Evolutionary conservation across 23 red algal genomes (phyloP), one percentile per base, ranked within the genome.

Genomic region (Gracilaria domingensis): DNA sequence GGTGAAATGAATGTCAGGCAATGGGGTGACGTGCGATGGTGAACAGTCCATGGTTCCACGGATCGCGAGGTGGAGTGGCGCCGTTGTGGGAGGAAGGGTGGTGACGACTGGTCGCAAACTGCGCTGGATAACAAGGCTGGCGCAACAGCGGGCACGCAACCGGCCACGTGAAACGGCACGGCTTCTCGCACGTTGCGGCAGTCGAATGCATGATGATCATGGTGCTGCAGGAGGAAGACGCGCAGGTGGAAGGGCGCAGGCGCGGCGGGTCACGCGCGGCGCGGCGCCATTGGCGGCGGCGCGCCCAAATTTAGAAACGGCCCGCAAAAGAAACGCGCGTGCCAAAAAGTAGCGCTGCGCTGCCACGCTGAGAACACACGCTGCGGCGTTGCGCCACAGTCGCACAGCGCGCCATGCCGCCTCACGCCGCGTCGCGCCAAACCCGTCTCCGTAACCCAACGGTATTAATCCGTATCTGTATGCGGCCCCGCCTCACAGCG

Each of bases 231-330:
- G n/a, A n/a, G n/a, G n/a, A n/a, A n/a, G n/a, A n/a, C n/a, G n/a
- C n/a, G n/a, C n/a, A n/a, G n/a, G n/a, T n/a, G n/a, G n/a, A n/a
- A n/a, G n/a, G n/a, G 42, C 42, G 42, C 42, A 45, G 42, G 42
- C 42, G 42, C 42, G n/a, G n/a, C n/a, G n/a, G 45, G 45, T 48
- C 51, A 20, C 51, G 17, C 51, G 17, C 14, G 17, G 13, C 1
- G 51, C 1, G 11, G 51, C 51, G 51, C 51, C 9, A 55, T n/a
- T n/a, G n/a, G n/a, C n/a, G n/a, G n/a, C n/a, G n/a, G n/a, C n/a
- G n/a, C n/a, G n/a, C n/a, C n/a, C 51, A 55, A 55, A 55, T 55
- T 55, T 55, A 55, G 51, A 55, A 55, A 55, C 51, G 51, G 51
- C 9, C 51, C 51, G 51, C 9, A 55, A 55, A 55, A 55, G 11